A percentile compares a stretch with the other conserved stretches of the same genome.
Conservation (phyloP, 495 filamentous ascomycete genomes). For the Diplogelasinospora grovesii region DNA sequence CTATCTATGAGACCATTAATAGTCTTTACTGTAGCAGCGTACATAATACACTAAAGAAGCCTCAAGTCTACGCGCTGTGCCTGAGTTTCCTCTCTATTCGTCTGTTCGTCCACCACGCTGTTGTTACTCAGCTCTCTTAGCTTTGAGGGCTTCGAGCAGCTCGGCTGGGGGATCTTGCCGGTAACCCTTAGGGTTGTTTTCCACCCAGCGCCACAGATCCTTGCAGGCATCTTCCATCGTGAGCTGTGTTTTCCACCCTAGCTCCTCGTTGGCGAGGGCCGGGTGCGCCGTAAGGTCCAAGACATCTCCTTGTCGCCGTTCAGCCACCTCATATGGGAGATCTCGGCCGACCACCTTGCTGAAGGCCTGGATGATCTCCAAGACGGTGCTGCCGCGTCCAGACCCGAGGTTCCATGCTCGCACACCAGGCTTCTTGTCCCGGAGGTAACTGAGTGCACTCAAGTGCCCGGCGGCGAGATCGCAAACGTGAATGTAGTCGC, state of each 20-base stretch:
- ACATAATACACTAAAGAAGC: conserved; percentile 2
- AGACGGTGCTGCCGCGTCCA: conserved; percentile 91
- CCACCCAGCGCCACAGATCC: conserved; percentile 90
- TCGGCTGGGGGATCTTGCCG: conserved; percentile 80
- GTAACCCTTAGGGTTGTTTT: conserved; percentile 95
- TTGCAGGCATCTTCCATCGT: conserved; percentile 89
- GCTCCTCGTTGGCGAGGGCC: conserved; percentile 74
- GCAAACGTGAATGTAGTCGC: conserved; percentile 77
- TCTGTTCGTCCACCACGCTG: no score
- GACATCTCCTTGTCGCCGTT: conserved; percentile 80
- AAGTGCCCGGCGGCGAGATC: conserved; percentile 87
- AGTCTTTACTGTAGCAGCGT: conserved; percentile 2
- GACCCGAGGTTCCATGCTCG: conserved; percentile 96
- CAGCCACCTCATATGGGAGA: conserved; percentile 80
- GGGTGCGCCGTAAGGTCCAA: conserved; percentile 92
- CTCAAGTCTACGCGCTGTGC: no score
- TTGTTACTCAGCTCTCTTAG: conserved; percentile 21
- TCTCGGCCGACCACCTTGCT: conserved; percentile 75
- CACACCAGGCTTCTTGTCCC: conserved; percentile 81
- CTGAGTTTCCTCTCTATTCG: no score
- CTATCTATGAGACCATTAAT: conserved; percentile 4
- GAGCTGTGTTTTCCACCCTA: conserved; percentile 84
- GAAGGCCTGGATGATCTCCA: conserved; percentile 96
- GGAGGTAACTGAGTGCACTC: conserved; percentile 86
- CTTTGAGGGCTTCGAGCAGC: conserved; percentile 65